Evolutionary conservation across 2,329 filamentous ascomycete species (phyloP), one percentile per base, ranked within the genome.

Genomic region (Trichoderma guizhouense): DNA sequence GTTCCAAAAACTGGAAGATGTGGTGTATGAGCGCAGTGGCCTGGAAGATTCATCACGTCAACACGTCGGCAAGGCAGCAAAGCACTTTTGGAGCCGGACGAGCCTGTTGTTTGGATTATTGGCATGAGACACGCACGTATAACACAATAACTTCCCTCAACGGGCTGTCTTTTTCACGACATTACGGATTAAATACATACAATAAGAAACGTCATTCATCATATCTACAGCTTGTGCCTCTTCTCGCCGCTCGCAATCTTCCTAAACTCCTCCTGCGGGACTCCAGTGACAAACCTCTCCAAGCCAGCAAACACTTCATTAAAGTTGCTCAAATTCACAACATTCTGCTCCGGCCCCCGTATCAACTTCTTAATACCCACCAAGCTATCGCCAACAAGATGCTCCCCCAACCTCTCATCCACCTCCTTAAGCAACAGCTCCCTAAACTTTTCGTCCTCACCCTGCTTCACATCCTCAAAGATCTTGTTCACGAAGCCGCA

Each of bases 171-270:
- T 64, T 63, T 58, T 58, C 30, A 58, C 21, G n/a, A 9, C 7
- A 53, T 53, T 53, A 18, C 28, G 24, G 24, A 9, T 39, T 21
- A 47, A 30, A 11, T 47, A 68, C 18, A 67, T 58, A 30, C 4
- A 14, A 21, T 53, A 24, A 24, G 21, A 53, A 53, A 24, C 21
- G 47, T 58, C 12, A 39, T 24, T 18, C 15, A 7, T 47, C 21
- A 21, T 32, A 11, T n/a, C n/a, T 85, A 97, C 80, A 98, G 83
- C 85, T 98, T 98, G 84, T 99, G 96, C 80, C 91, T 93, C 89
- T 98, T 98, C 86, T 96, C 89, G 14, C 95, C 94, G 74, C 86
- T 90, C 1, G 94, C 94, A 79, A 98, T 84, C 86, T 93, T 95
- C 78, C 87, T 84, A 79, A 98, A 98, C 85, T 98, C 93, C 80